Conservation (phyloP, 768 basidiomycete genomes). For the Agrocybe praecox region DNA sequence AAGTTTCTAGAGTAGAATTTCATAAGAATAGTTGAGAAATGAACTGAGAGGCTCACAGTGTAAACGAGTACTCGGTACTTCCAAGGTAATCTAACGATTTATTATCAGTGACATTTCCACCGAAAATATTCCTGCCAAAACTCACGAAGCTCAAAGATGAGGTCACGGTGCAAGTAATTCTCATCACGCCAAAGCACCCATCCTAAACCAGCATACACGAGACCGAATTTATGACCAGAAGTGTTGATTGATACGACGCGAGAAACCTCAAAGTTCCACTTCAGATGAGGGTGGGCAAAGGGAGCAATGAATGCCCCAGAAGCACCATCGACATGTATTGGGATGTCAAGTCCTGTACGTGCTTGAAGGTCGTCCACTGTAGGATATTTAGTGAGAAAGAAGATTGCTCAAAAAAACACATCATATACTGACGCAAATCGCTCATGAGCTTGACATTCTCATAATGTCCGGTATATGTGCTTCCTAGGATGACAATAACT, state of each 20-base stretch:
- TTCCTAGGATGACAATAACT: conserved; percentile 57
- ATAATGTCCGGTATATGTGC: conserved; percentile 65
- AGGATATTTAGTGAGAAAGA: background rate
- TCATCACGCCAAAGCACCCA: conserved; percentile 68
- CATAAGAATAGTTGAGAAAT: background rate
- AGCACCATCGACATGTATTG: conserved; percentile 71
- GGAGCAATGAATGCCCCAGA: conserved; percentile 67
- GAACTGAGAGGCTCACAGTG: conserved; percentile 33
- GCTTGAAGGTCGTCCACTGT: conserved; percentile 57
- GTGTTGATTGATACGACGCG: conserved; percentile 57
- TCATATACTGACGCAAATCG: conserved; percentile 37
- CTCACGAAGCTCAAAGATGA: conserved; percentile 66
- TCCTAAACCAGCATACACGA: conserved; percentile 56
- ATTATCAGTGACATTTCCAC: background rate
- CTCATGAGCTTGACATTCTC: conserved; percentile 62
- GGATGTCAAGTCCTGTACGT: conserved; percentile 58
- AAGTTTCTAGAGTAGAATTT: conserved; percentile 44
- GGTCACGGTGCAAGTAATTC: conserved; percentile 56
- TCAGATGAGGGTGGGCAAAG: conserved; percentile 56
- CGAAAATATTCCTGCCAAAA: background rate
- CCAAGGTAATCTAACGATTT: conserved; percentile 47
- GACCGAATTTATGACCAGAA: conserved; percentile 62
- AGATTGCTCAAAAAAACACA: background rate
- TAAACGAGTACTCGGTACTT: conserved; percentile 64
- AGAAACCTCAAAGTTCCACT: conserved; percentile 62